Conservation (phyloP, 352 stramenopile species). For the Blastocystis sp. region DNA sequence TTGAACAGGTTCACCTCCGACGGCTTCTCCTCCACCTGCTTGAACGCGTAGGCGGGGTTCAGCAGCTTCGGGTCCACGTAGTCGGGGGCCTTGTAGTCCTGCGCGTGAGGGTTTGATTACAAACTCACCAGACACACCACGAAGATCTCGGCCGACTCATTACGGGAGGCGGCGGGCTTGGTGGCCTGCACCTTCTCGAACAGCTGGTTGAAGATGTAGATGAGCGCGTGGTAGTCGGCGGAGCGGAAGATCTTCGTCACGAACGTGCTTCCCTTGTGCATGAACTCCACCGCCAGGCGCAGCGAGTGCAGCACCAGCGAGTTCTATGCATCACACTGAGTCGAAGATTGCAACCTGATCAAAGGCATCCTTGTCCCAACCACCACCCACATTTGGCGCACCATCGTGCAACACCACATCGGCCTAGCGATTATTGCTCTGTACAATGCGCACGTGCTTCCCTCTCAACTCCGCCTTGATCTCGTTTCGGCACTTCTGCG, state of each 20-base stretch:
- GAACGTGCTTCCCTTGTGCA: constrained; percentile 81
- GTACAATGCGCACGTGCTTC: constrained; percentile 75
- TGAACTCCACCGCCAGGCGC: constrained; percentile 92
- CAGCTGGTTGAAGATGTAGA: constrained; percentile 98
- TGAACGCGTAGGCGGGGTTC: constrained; percentile 94
- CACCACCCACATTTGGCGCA: constrained; percentile 94
- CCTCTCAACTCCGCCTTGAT: constrained; percentile 87
- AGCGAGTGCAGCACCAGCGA: constrained; percentile 92
- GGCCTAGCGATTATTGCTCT: constrained; percentile 71
- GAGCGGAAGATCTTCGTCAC: constrained; percentile 79
- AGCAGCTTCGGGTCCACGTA: constrained; percentile 92
- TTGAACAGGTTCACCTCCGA: constrained; percentile 93
- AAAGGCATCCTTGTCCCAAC: constrained; percentile 97
- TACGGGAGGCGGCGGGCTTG: constrained; percentile 94
- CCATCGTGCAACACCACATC: constrained; percentile 98
- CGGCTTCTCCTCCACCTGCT: constrained; percentile 76
- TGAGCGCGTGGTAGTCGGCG: constrained; percentile 93
- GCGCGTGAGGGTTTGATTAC: neutral
- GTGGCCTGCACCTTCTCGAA: constrained; percentile 94
- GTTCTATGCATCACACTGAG: constrained; percentile 75
- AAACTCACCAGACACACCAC: constrained; percentile 85
- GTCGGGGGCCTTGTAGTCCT: constrained; percentile 87
- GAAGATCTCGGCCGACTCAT: constrained; percentile 99
- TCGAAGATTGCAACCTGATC: constrained; percentile 79
- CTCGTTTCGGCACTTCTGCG: constrained; percentile 81